phyloP scores from a whole-genome alignment of 2,329 filamentous ascomycete species.

The Nemania bipapillata region DNA sequence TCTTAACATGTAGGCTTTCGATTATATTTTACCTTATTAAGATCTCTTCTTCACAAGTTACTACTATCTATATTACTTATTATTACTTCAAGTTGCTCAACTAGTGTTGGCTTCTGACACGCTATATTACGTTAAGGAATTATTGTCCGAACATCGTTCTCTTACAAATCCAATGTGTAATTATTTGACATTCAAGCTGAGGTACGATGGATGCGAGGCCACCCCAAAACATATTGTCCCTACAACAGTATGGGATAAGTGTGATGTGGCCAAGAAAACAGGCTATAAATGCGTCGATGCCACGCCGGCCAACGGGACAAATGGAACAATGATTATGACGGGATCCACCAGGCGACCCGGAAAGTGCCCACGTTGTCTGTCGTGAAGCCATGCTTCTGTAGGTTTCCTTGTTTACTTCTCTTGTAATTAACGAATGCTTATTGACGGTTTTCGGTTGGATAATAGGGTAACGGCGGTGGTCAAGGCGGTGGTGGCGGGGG shows the following conservation, averaged over 20 bases:
- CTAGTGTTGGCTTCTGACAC: too few relatives aligned
- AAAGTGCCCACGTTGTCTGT: neutral
- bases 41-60: too few relatives aligned
- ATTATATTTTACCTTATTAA: too few relatives aligned
- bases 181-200: neutral
- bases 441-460: neutral
- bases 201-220: neutral
- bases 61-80: too few relatives aligned
- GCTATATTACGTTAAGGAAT: too few relatives aligned
- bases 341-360: neutral
- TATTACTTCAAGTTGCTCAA: too few relatives aligned
- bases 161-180: neutral
- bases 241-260: neutral
- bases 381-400: neutral
- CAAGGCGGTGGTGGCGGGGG: neutral
- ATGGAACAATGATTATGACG: neutral
- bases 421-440: slow-evolving; percentile 1
- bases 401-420: neutral
- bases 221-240: neutral
- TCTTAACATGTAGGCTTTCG: too few relatives aligned
- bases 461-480: neutral
- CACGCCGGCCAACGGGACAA: neutral
- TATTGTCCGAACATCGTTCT: neutral
- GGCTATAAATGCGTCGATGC: neutral
- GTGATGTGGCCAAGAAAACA: slow-evolving; percentile 2